Conservation (phyloP, 78 protist genomes). For the Dictyostelium capitatum region DNA sequence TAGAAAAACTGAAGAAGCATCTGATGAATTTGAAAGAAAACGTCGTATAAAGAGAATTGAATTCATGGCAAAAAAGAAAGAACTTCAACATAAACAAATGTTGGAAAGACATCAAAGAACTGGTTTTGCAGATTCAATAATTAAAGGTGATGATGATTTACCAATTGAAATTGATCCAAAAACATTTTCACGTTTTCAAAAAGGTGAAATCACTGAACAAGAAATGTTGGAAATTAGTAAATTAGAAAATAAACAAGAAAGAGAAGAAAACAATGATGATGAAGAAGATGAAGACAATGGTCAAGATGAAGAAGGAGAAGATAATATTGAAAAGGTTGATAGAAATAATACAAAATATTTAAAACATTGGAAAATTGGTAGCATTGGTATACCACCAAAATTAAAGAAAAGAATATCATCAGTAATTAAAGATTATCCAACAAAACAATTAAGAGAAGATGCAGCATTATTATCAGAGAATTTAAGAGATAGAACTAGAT, state of each 20-base stretch:
- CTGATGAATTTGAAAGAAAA: conserved; percentile 50
- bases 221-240: conserved; percentile 47
- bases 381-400: conserved; percentile 32
- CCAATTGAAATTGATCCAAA: conserved; percentile 49
- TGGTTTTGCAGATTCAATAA: conserved; percentile 4
- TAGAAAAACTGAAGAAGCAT: neutral
- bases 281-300: neutral
- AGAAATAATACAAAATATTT: conserved; percentile 24
- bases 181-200: conserved; percentile 12
- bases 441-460: conserved; percentile 14
- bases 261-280: neutral
- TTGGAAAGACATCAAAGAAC: neutral
- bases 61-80: conserved; percentile 51
- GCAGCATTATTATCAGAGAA: conserved; percentile 32
- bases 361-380: conserved; percentile 74
- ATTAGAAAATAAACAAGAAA: conserved; percentile 1
- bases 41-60: conserved; percentile 51
- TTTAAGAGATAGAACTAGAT: conserved; percentile 53
- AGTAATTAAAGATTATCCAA: conserved; percentile 37
- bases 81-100: conserved; percentile 33
- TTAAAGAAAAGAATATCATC: conserved; percentile 56
- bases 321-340: neutral
- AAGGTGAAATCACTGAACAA: conserved; percentile 69
- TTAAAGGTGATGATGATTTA: neutral
- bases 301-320: neutral